Percentiles rank a stretch among this genome's conserved stretches.
Conservation (phyloP, 108 stramenopile genomes). For the Discostella pseudostelligera region DNA sequence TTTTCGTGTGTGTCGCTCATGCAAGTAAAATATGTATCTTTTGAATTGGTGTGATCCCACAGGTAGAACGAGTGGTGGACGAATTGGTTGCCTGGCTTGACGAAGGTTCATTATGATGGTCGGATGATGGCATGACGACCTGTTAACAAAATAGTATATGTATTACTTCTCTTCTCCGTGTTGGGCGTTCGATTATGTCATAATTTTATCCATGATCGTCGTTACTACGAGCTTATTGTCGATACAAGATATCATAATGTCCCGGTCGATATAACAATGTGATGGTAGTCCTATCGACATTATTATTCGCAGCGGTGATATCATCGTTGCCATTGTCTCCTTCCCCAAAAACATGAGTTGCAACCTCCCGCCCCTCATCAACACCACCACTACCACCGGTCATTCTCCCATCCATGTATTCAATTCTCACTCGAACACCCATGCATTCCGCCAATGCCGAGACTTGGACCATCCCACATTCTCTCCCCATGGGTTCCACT, state of each 20-base stretch:
- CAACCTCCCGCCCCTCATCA: constrained; percentile 21
- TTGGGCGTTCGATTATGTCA: too few species aligned
- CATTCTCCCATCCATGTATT: constrained; percentile 81
- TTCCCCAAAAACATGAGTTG: constrained; percentile 56
- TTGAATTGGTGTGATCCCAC: background rate
- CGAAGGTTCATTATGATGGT: constrained; percentile 49
- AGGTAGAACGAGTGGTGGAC: constrained; percentile 50
- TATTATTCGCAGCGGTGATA: background rate
- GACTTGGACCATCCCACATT: constrained; percentile 74
- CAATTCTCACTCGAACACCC: constrained; percentile 62
- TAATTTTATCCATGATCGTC: too few species aligned
- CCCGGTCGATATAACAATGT: constrained; percentile 81
- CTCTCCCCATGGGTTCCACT: constrained; percentile 84
- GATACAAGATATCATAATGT: constrained; percentile 86
- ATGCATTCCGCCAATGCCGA: constrained; percentile 81
- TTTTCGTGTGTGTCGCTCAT: background rate
- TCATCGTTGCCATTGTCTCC: constrained; percentile 12
- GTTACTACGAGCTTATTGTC: too few species aligned
- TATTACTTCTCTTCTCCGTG: too few species aligned
- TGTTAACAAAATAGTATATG: too few species aligned
- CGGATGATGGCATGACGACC: too few species aligned
- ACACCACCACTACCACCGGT: too few species aligned
- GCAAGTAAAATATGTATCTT: background rate
- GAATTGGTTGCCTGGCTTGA: constrained; percentile 77
- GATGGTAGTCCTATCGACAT: constrained; percentile 26